Conservation (phyloP, 1,284 basidiomycete genomes). For the Puccinia novopanici region DNA sequence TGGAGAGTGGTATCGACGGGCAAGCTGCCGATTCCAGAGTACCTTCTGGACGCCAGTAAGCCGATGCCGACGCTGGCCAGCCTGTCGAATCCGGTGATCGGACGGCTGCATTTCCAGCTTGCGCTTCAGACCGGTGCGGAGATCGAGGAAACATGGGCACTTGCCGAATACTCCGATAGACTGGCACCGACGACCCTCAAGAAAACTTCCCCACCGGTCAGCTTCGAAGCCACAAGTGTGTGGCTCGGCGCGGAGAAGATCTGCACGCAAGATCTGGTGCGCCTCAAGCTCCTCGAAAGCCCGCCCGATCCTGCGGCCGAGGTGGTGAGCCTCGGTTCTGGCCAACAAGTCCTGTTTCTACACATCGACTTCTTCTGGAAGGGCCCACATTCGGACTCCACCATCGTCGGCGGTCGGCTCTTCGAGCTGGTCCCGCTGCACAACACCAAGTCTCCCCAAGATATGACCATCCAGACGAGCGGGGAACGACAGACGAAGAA, state of each 20-base stretch:
- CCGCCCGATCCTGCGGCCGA: not conserved
- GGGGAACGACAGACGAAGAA: not conserved
- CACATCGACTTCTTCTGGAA: constrained; percentile 2
- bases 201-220: not conserved
- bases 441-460: not conserved
- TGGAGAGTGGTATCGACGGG: constrained; percentile 19
- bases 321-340: not conserved
- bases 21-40: constrained; percentile 1
- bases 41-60: constrained; percentile 1
- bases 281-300: constrained; percentile 13
- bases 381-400: not conserved
- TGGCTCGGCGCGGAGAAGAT: constrained; percentile 48
- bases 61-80: constrained; percentile 27
- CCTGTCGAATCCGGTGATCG: constrained; percentile 14
- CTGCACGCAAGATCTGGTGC: constrained; percentile 23
- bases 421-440: constrained; percentile 23
- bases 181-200: not conserved
- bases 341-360: constrained; percentile 6
- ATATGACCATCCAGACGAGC: not conserved
- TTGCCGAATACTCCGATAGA: not conserved
- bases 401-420: constrained; percentile 11
- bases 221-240: not conserved
- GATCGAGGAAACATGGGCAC: constrained; percentile 31
- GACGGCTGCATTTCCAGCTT: constrained; percentile 29
- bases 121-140: constrained; percentile 31